Evolutionary conservation across 257 asterid genomes (phyloP).

Genomic region (Gynochthodes officinalis): DNA sequence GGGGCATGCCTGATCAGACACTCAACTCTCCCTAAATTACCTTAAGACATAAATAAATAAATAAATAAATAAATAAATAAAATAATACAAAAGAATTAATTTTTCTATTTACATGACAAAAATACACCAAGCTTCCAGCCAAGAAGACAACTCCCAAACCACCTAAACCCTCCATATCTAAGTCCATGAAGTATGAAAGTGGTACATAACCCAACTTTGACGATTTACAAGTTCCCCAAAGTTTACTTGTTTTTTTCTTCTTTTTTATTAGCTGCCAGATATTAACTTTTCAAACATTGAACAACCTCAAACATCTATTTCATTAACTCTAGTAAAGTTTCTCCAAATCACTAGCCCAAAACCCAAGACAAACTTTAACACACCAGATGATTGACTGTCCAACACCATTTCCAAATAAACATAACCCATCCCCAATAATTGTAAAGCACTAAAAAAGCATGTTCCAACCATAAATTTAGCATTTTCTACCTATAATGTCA

Average conservation of each 20-base stretch:
- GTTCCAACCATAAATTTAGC: background rate
- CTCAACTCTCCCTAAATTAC: background rate
- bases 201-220: too few relatives aligned
- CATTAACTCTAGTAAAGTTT: background rate
- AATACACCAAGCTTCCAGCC: background rate
- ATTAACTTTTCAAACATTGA: background rate
- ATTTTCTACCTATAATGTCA: background rate
- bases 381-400: background rate
- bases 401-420: background rate
- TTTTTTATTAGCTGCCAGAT: background rate
- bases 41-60: background rate
- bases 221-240: background rate
- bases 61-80: too few relatives aligned
- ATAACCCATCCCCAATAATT: background rate
- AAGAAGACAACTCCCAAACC: background rate
- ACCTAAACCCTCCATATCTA: constrained; percentile 6
- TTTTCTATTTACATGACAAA: background rate
- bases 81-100: too few relatives aligned
- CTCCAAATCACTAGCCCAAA: background rate
- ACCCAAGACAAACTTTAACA: background rate
- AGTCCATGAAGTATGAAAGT: background rate
- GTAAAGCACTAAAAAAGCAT: background rate
- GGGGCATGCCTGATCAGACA: background rate
- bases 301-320: background rate
- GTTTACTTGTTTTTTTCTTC: background rate